Conservation (phyloP, 495 filamentous ascomycete species). For the Xylaria nigripes region DNA sequence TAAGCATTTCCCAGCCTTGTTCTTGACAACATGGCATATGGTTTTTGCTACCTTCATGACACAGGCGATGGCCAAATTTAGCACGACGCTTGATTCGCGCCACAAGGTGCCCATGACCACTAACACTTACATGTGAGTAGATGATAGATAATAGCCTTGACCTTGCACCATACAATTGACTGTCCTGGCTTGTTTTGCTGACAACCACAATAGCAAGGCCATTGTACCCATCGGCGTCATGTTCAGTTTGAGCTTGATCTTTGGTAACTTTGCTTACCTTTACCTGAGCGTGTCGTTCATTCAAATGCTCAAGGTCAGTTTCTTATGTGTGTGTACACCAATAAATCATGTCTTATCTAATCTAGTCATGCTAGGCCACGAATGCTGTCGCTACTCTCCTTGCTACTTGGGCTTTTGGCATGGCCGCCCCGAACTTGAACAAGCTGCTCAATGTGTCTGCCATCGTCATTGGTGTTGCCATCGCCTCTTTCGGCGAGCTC, state of each 20-base stretch:
- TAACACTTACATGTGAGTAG: conserved; percentile 57
- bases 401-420: conserved; percentile 69
- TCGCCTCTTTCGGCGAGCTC: conserved; percentile 85
- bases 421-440: conserved; percentile 65
- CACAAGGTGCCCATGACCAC: conserved; percentile 73
- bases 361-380: conserved; percentile 51
- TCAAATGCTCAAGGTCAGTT: conserved; percentile 74
- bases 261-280: conserved; percentile 80
- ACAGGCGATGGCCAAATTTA: conserved; percentile 64
- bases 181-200: conserved; percentile 69
- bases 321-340: background rate
- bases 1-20: conserved; percentile 36
- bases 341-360: conserved; percentile 9
- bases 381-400: conserved; percentile 80
- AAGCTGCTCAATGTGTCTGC: conserved; percentile 72
- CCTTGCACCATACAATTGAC: background rate
- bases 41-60: conserved; percentile 69
- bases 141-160: no score
- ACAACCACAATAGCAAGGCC: conserved; percentile 70
- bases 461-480: conserved; percentile 79
- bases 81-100: conserved; percentile 62
- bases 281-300: conserved; percentile 89
- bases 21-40: conserved; percentile 78
- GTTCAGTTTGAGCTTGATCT: conserved; percentile 87
- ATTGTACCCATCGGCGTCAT: conserved; percentile 86